Percentiles rank a stretch among this genome's conserved stretches.
Evolutionary conservation across 768 basidiomycete species (phyloP).

Genomic region (Suillus subalutaceus): DNA sequence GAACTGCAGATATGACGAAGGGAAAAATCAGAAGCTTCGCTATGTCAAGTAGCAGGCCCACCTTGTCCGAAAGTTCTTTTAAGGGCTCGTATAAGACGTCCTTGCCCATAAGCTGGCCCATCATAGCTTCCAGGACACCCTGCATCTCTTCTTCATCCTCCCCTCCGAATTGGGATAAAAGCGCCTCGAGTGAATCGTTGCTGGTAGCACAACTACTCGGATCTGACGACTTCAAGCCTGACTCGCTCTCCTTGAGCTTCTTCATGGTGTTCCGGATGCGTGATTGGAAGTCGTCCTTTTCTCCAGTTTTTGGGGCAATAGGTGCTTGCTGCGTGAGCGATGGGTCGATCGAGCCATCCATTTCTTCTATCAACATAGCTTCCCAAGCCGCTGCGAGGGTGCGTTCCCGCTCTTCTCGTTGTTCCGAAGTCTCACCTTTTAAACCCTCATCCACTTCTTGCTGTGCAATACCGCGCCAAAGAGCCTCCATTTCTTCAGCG

Average conservation of each 20-base stretch:
- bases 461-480: constrained; percentile 36
- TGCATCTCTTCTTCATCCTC: constrained; percentile 58
- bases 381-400: constrained; percentile 69
- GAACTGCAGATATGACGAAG: constrained; percentile 50
- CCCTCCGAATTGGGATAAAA: constrained; percentile 53
- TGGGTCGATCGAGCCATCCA: constrained; percentile 42
- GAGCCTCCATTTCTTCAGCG: constrained; percentile 45
- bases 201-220: constrained; percentile 2
- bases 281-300: constrained; percentile 59
- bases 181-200: constrained; percentile 48
- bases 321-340: constrained; percentile 14
- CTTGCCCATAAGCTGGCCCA: constrained; percentile 35
- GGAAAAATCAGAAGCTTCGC: constrained; percentile 4
- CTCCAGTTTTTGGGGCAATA: constrained; percentile 13
- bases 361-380: constrained; percentile 64
- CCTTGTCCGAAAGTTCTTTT: constrained; percentile 76
- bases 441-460: constrained; percentile 18
- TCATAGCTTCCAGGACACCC: constrained; percentile 73
- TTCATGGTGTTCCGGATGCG: constrained; percentile 74
- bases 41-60: constrained; percentile 29
- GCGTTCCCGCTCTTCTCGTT: constrained; percentile 34
- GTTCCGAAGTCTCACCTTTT: constrained; percentile 6
- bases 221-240: constrained; percentile 30
- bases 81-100: constrained; percentile 51
- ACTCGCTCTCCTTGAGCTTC: constrained; percentile 71